Percentiles rank a stretch among this genome's conserved stretches.
These are phyloP conservation scores for Pseudocercospora cruenta DNA, from an alignment of 2,329 filamentous ascomycete genomes.

Conservation along the genomic window DNA sequence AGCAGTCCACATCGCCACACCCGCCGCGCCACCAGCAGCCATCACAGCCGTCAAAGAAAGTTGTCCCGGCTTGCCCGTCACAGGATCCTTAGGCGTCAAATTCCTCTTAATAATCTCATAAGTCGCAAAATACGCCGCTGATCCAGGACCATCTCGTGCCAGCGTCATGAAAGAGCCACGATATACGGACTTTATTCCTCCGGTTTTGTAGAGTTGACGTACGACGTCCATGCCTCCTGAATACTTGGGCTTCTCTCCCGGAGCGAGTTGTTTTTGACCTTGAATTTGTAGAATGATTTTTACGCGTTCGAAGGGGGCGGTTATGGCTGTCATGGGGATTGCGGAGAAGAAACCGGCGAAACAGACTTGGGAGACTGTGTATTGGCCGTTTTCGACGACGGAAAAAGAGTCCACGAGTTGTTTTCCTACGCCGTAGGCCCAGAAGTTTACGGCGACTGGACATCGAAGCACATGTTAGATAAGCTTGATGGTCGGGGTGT, in stretches of 20 bases:
- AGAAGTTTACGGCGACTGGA: slow-evolving; percentile 68
- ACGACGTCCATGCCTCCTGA: slow-evolving; percentile 86
- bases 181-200: slow-evolving; percentile 89
- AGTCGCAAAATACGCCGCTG: slow-evolving; percentile 92
- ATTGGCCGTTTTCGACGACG: slow-evolving; percentile 68
- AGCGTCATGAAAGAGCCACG: slow-evolving; percentile 88
- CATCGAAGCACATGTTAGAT: slow-evolving; percentile 24
- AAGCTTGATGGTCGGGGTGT: background rate
- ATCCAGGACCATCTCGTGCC: slow-evolving; percentile 89
- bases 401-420: slow-evolving; percentile 74
- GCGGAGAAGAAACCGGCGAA: slow-evolving; percentile 96
- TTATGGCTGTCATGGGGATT: slow-evolving; percentile 95
- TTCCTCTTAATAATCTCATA: slow-evolving; percentile 94
- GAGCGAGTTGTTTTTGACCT: slow-evolving; percentile 80
- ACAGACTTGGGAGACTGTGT: slow-evolving; percentile 84
- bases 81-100: slow-evolving; percentile 79
- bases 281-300: slow-evolving; percentile 99
- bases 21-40: slow-evolving; percentile 83
- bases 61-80: slow-evolving; percentile 71
- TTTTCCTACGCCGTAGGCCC: slow-evolving; percentile 95
- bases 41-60: slow-evolving; percentile 82
- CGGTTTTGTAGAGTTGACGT: slow-evolving; percentile 87
- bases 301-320: slow-evolving; percentile 97
- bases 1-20: slow-evolving; percentile 98
- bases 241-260: slow-evolving; percentile 93